A percentile compares a stretch with the other conserved stretches of the same genome.
Conservation (phyloP, 164 flowering plant species). For the Santalum album region DNA sequence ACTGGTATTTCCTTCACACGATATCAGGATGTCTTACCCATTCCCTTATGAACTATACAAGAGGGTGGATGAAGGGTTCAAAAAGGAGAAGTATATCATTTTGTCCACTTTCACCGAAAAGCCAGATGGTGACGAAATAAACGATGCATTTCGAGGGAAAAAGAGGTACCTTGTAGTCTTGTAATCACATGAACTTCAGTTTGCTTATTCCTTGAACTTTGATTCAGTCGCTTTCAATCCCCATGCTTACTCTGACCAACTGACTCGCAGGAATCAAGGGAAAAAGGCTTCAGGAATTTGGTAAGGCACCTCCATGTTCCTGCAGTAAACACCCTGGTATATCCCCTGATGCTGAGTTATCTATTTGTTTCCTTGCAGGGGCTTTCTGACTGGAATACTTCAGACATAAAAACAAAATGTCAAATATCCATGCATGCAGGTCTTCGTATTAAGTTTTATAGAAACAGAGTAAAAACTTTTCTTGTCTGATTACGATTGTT, state of each 20-base stretch:
- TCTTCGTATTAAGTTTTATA: no score
- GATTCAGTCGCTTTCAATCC: not conserved
- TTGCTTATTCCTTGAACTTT: not conserved
- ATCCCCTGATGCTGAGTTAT: not conserved
- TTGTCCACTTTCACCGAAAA: slow-evolving; percentile 46
- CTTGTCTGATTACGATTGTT: no score
- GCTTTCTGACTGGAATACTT: slow-evolving; percentile 51
- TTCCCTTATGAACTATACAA: slow-evolving; percentile 67
- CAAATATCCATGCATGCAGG: not conserved
- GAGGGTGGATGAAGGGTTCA: slow-evolving; percentile 58
- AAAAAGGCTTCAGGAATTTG: slow-evolving; percentile 56
- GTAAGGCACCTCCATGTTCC: slow-evolving; percentile 23
- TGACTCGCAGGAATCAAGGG: slow-evolving; percentile 35
- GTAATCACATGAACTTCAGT: not conserved
- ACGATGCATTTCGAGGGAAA: slow-evolving; percentile 72
- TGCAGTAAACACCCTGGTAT: not conserved
- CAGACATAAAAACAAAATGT: slow-evolving; percentile 4
- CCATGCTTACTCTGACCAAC: not conserved
- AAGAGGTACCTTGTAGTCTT: slow-evolving; percentile 42
- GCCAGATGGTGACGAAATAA: slow-evolving; percentile 64
- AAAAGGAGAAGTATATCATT: slow-evolving; percentile 66
- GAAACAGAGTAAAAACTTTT: no score
- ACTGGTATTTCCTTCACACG: not conserved
- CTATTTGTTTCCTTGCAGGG: slow-evolving; percentile 34
- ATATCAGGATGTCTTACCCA: slow-evolving; percentile 72